Base-by-base conservation (phyloP, 352 stramenopile species). In the Elongisporangium undulatum region DNA sequence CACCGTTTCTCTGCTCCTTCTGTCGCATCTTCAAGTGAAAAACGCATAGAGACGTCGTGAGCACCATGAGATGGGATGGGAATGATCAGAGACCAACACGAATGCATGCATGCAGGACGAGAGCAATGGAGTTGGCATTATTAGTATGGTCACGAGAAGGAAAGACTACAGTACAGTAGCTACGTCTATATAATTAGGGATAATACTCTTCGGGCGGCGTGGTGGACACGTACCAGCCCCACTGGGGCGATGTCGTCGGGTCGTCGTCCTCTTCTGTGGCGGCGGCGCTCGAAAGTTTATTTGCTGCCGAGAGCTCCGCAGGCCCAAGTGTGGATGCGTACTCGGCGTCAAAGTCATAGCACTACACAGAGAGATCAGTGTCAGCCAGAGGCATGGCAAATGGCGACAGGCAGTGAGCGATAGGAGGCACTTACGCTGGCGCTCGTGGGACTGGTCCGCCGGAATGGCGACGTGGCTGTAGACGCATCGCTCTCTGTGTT, bases 151-250 rank as follows among this genome's bases (percentile, higher is more conserved):
- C 8, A 41, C 29, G 29, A 15, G 29, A 15, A 41, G 4, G 7
- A 41, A 41, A 15, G 29, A 41, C 29, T 41, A 41, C 29, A 41
- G 29, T 41, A 41, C 29, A 41, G 29, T 41, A 41, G 29, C 29
- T 41, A 41, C 29, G 29, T 41, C 29, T 41, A 41, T 41, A 41
- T 49, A 62, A 52, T 60, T 65, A 78, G 9, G 64, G 49, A 62
- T 90, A 90, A 60, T 88, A 77, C 52, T 92, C 83, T 34, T 90
- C 81, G 17, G 83, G 83, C 3, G 83, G 83, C 5, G 83, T 92
- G 17, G 75, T 90, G 22, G 83, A 92, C 38, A 92, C 83, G 58
- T 92, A 92, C 83, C 83, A 92, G 23, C 83, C 83, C 83, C 83
- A 92, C 49, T 90, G 80, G 1, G 83, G 83, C 9, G 83, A 92